Evolutionary conservation across 164 flowering plant genomes (phyloP).

Genomic region (Vitis riparia): DNA sequence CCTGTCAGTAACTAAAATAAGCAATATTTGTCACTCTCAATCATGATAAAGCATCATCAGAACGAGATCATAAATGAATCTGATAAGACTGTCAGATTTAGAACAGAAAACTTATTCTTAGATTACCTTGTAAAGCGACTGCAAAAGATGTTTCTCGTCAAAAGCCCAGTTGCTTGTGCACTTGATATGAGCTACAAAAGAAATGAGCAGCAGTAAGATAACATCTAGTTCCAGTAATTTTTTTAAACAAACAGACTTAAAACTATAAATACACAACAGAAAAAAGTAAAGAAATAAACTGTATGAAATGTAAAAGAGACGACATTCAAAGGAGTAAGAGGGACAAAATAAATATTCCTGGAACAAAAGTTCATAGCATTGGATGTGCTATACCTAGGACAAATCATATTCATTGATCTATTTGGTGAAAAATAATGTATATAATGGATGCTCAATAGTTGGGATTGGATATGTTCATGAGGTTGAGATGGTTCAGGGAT

Average conservation of each 20-base stretch:
- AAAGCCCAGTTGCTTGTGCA: constrained; percentile 43
- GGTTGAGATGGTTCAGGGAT: too few relatives aligned
- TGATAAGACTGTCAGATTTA: neutral
- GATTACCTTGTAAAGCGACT: constrained; percentile 49
- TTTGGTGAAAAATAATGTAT: too few relatives aligned
- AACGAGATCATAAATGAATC: neutral
- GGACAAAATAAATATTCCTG: neutral
- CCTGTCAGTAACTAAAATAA: neutral
- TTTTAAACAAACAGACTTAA: too few relatives aligned
- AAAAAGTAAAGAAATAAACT: too few relatives aligned
- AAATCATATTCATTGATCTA: too few relatives aligned
- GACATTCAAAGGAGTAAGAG: neutral
- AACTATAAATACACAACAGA: too few relatives aligned
- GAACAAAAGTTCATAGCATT: too few relatives aligned
- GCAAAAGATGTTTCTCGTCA: constrained; percentile 41
- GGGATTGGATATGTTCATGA: too few relatives aligned
- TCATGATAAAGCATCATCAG: neutral
- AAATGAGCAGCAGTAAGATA: neutral
- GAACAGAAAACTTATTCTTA: neutral
- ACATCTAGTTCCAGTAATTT: too few relatives aligned
- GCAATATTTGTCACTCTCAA: neutral
- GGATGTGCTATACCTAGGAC: too few relatives aligned
- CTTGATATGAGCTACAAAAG: constrained; percentile 26
- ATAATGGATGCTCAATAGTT: too few relatives aligned
- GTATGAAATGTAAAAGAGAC: too few relatives aligned